Evolutionary conservation across 2,329 filamentous ascomycete genomes (phyloP).

Genomic region (Penicillium polonicum): DNA sequence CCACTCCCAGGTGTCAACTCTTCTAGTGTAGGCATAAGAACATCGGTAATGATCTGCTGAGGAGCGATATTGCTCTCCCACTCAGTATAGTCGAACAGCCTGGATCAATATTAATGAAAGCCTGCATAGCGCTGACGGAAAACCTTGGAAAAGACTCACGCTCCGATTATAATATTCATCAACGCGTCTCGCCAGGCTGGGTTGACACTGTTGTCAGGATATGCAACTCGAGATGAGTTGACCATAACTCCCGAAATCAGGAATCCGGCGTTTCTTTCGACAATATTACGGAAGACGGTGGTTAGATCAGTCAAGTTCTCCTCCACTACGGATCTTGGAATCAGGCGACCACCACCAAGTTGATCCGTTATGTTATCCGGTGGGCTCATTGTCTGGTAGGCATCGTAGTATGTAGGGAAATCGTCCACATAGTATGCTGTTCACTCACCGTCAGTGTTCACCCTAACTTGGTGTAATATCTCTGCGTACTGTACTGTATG

Average conservation of each 20-base stretch:
- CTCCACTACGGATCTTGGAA: slow-evolving; percentile 18
- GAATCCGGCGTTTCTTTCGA: not conserved
- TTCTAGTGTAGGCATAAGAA: slow-evolving; percentile 9
- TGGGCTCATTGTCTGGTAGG: slow-evolving; percentile 67
- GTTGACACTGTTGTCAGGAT: slow-evolving; percentile 14
- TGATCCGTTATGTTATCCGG: slow-evolving; percentile 15
- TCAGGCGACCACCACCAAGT: slow-evolving; percentile 19
- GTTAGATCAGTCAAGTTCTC: slow-evolving; percentile 2
- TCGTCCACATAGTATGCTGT: slow-evolving; percentile 13
- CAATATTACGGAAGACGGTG: slow-evolving; percentile 3
- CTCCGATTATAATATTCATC: slow-evolving; percentile 10
- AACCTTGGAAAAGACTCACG: not conserved
- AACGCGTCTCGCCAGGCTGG: slow-evolving; percentile 14
- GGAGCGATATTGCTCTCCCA: not conserved
- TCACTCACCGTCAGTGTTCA: not conserved
- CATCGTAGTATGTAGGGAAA: slow-evolving; percentile 60
- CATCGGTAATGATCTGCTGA: slow-evolving; percentile 12
- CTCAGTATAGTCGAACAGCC: slow-evolving; percentile 9
- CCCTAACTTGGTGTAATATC: accelerated
- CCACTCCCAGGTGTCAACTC: slow-evolving; percentile 16
- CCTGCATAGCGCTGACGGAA: accelerated
- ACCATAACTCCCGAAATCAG: slow-evolving; percentile 15
- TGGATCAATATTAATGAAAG: not conserved
- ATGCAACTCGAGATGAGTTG: slow-evolving; percentile 9
- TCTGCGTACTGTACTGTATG: slow-evolving; percentile 8